Evolutionary conservation across 768 basidiomycete species (phyloP), one percentile per base, ranked within the genome.

Genomic region (Kwoniella heveanensis): DNA sequence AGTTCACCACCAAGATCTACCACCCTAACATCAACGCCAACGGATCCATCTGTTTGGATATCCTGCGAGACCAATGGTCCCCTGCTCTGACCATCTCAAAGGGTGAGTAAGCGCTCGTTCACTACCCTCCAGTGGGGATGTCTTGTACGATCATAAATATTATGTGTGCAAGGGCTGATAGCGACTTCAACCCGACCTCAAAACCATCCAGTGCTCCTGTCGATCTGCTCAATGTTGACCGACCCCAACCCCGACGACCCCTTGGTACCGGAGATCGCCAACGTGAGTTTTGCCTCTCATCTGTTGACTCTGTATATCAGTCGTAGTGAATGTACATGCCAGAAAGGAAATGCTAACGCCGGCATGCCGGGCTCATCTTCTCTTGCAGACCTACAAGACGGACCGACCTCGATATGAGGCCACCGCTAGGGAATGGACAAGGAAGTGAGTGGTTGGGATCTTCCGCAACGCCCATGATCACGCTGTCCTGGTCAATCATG

Each of bases 21-120:
- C 95, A 98, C 82, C 95, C 95, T 36, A 98, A 98, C 85, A 97
- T 99, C 92, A 99, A 99, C 80, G 91, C 95, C 73, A 99, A 99
- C 77, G 96, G 96, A 46, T 94, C 92, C 68, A 98, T 99, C 82
- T 99, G 95, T 82, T 83, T 99, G 74, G 96, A 99, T 82, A 99
- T 99, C 78, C 83, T 99, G 79, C 86, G 94, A 82, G 96, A 99
- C 81, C 96, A 98, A 80, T 99, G 96, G 96, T 93, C 91, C 66
- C 96, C 96, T 53, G 96, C 96, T 49, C 83, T 98, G 84, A 99
- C 96, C 60, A 95, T 99, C 75, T 96, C 95, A 74, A 99, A 99
- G 85, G 94, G 94, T 94, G 60, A 46, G 85, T 71, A 37, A 30
- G 27, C 12, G 21, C 5, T 36, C 56, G n/a, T 6, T 48, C 46